phyloP scores from a whole-genome alignment of 2,329 filamentous ascomycete species.

The Claviceps arundinis region DNA sequence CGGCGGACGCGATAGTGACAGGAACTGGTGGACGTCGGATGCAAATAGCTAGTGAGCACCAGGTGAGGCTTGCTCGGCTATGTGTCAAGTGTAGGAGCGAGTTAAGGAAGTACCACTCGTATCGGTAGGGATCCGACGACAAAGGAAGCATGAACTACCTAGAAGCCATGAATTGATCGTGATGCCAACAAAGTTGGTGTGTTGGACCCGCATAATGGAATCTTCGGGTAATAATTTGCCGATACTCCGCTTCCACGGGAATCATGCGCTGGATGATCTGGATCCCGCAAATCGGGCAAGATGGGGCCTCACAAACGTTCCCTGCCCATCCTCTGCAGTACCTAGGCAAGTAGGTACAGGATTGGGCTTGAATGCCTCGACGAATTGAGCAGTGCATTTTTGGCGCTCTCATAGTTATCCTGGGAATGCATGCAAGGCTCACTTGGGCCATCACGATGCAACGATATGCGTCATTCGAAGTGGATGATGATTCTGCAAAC shows the following conservation, averaged over 20 bases:
- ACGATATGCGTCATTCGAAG: background rate
- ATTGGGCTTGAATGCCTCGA: background rate
- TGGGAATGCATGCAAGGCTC: background rate
- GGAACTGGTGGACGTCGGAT: background rate
- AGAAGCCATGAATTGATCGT: background rate
- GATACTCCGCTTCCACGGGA: background rate
- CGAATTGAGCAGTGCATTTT: background rate
- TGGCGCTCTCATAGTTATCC: background rate
- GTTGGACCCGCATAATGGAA: constrained; percentile 1
- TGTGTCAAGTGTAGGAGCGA: background rate
- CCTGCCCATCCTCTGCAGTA: background rate
- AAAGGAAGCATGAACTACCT: too few relatives aligned
- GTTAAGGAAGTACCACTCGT: background rate
- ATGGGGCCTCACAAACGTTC: background rate
- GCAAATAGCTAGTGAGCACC: background rate
- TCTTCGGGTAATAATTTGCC: background rate
- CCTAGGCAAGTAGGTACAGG: background rate
- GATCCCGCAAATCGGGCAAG: background rate
- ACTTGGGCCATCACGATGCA: background rate
- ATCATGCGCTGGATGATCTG: background rate
- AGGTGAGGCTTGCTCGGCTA: background rate
- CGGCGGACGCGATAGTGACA: background rate
- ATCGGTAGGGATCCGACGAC: background rate
- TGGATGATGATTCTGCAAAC: background rate
- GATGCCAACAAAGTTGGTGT: background rate